Evolutionary conservation across 108 stramenopile genomes (phyloP), one percentile per base, ranked within the genome.

Genomic region (Skeletonema potamos): DNA sequence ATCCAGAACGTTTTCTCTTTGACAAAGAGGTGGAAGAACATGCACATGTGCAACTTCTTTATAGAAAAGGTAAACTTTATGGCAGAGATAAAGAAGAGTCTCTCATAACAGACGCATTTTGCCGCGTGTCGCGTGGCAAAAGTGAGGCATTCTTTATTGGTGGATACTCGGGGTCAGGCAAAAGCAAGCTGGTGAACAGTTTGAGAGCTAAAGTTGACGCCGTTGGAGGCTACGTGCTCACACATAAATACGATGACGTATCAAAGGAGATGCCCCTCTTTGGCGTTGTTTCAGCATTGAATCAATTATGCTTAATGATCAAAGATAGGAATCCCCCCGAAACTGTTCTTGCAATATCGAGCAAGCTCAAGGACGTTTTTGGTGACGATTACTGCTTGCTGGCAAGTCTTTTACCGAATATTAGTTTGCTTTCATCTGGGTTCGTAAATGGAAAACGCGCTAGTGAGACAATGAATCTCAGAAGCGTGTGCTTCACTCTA

Each of bases 101-200:
- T 54, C 54, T 63, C n/a, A 28, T 76, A 15, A 56, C 62, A 8
- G 68, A 76, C 33, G 48, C 75, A 9, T 76, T 76, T 27, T 69
- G 67, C 24, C 48, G 68, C 15, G 68, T 69, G 24, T 43, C 68
- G 2, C 63, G 26, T 39, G 75, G 75, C 13, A n/a, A 63, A 37
- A 76, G 62, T 22, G 75, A 68, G 34, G 75, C 67, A 17, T 32
- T 64, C 39, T 57, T 62, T 26, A 62, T 76, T 63, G 62, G 54
- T 15, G 75, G 75, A 20, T 69, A 26, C 27, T 76, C 75, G 13
- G 75, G 75, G 17, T 68, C 64, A 13, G 75, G 68, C 15, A 76
- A 68, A 39, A 61, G 43, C 18, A 58, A 15, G 15, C 26, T 76
- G 12, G 67, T 63, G 20, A 43, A 76, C 22, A 68, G 59, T 33